Base-by-base conservation (phyloP, 306 rosid genomes). In the Ochetophila trinervis region DNA sequence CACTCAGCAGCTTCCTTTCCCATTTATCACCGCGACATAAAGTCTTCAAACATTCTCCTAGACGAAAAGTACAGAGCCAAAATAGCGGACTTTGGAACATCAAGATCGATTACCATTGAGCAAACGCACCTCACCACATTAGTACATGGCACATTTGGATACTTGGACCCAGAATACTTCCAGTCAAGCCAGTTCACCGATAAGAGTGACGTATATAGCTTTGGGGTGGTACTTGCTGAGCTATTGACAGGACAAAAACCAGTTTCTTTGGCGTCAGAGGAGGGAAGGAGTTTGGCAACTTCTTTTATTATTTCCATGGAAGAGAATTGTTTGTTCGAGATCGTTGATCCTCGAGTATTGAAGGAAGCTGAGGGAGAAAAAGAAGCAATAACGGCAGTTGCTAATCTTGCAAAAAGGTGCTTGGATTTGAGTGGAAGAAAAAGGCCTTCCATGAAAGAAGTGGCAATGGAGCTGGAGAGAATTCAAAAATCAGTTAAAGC, bases 81-180 rank as follows among this genome's bases (percentile, higher is more conserved):
- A 52, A 22, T 74, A 16, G 73, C 78, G 10, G 72, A 74, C n/a
- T 74, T 74, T 19, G 73, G 78, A 6, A 59, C 78, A 51, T 74
- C 73, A 15, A 66, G 67, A 60, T 59, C 73, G 0, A 50, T 74
- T 58, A 6, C 60, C 62, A 40, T 66, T 21, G 78, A 74, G 17
- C 63, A 74, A 40, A 60, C 78, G 4, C 78, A 74, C 35, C 62
- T 74, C 8, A 73, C 72, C 23, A 73, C 72, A 13, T 1, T 35
- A 4, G 78, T 66, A 12, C 36, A 36, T 16, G 72, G 78, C 2
- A 73, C 78, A 51, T 73, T 73, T 19, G 78, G 78, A 14, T 73
- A 73, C 62, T 58, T 73, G 49, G 78, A 73, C 10, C 78, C 78
- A 0, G 72, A 73, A 5, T 73, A 73, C 62, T 73, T 73, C 7